phyloP scores from a whole-genome alignment of 1,284 basidiomycete species.

The Naganishia cerealis region DNA sequence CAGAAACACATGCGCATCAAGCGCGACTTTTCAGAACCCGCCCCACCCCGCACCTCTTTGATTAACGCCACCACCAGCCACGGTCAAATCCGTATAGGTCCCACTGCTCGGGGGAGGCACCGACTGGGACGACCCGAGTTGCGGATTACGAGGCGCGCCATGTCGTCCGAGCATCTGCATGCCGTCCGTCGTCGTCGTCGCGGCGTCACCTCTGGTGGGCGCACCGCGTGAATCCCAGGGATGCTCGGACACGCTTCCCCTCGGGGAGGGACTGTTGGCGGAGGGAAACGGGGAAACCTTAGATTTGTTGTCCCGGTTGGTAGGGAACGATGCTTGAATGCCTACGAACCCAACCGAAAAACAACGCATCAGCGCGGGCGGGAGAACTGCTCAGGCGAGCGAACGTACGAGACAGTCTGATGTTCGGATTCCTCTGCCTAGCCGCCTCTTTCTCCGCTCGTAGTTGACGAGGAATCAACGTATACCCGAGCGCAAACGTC shows the following conservation, averaged over 20 bases:
- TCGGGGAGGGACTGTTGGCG: slow-evolving; percentile 1
- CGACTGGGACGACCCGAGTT: no score
- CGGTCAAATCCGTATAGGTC: background rate
- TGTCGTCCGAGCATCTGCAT: background rate
- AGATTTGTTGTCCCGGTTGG: slow-evolving; percentile 3
- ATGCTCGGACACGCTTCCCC: background rate
- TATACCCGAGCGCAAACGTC: slow-evolving; percentile 13
- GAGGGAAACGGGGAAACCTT: slow-evolving; percentile 3
- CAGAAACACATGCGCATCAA: background rate
- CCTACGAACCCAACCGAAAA: background rate
- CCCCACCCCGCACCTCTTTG: background rate
- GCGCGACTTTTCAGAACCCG: background rate
- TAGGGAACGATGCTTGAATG: slow-evolving; percentile 24
- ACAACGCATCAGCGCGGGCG: background rate
- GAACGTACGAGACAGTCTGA: slow-evolving; percentile 1
- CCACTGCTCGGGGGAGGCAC: background rate
- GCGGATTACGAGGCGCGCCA: no score
- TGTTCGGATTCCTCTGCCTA: background rate
- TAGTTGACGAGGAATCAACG: slow-evolving; percentile 23
- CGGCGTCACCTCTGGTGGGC: background rate
- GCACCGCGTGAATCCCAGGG: background rate
- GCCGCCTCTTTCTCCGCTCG: slow-evolving; percentile 13
- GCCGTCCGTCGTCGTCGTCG: background rate
- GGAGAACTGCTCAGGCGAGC: background rate
- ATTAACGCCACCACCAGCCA: background rate